Evolutionary conservation across 768 basidiomycete genomes (phyloP).

Genomic region (Pleurotus cornucopiae): DNA sequence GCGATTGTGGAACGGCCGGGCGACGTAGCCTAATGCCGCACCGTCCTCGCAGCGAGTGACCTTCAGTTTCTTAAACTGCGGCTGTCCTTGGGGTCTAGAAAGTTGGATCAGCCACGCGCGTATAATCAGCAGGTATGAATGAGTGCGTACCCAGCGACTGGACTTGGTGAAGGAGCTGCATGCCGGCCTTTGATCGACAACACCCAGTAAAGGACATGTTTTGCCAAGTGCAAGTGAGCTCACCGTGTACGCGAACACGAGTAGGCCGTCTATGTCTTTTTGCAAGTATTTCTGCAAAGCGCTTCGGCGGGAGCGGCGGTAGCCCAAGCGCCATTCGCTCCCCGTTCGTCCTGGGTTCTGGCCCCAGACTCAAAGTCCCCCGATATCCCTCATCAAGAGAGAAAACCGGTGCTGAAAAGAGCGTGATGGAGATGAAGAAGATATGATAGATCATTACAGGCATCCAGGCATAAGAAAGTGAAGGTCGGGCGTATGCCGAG

Average conservation of each 20-base stretch:
- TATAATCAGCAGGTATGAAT: not conserved
- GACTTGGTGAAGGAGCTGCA: not conserved
- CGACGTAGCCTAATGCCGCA: not conserved
- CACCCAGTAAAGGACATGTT: not conserved
- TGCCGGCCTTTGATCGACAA: not conserved
- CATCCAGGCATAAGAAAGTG: not conserved
- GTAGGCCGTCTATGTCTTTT: not conserved
- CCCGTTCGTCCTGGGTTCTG: not conserved
- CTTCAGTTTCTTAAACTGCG: not conserved
- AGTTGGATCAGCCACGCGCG: no score
- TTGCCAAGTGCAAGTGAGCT: not conserved
- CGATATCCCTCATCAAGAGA: not conserved
- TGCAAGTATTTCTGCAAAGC: not conserved
- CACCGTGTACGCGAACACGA: not conserved
- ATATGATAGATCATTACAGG: not conserved
- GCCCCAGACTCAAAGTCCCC: no score
- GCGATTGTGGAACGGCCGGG: not conserved
- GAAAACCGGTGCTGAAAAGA: not conserved
- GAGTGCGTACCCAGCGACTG: not conserved
- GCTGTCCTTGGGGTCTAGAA: no score
- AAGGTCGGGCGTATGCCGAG: not conserved
- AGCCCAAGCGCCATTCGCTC: conserved; percentile 6
- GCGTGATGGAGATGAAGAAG: not conserved
- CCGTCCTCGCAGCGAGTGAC: not conserved
- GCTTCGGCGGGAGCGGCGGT: not conserved